These are phyloP conservation scores for Aspergillus viridinutans DNA, from an alignment of 2,329 filamentous ascomycete genomes.

Conservation along the genomic window DNA sequence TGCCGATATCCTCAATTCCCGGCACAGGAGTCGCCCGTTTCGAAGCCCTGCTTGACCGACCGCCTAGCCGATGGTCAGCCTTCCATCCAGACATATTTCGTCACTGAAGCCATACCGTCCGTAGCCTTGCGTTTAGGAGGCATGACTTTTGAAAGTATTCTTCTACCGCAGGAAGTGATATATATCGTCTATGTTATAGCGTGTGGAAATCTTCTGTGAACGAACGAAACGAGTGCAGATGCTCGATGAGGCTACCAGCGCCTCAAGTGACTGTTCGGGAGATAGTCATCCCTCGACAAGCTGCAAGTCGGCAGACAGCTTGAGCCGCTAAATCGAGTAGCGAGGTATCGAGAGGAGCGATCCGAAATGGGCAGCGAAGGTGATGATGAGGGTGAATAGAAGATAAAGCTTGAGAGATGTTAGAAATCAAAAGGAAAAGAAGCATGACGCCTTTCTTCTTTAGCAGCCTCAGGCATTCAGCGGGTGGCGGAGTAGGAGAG, in stretches of 20 bases:
- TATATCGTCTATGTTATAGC: slow-evolving; percentile 15
- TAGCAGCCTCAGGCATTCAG: slow-evolving; percentile 22
- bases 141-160: slow-evolving; percentile 45
- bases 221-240: slow-evolving; percentile 6
- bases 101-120: slow-evolving; percentile 41
- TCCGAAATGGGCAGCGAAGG: neutral
- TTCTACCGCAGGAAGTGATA: neutral
- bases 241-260: slow-evolving; percentile 18
- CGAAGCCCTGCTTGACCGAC: slow-evolving; percentile 43
- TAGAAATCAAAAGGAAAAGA: neutral
- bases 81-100: slow-evolving; percentile 15
- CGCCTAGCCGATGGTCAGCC: slow-evolving; percentile 38
- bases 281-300: slow-evolving; percentile 7
- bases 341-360: neutral
- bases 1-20: slow-evolving; percentile 43
- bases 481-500: neutral
- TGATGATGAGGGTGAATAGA: neutral
- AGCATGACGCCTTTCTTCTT: slow-evolving; percentile 4
- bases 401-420: neutral
- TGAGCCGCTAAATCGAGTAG: neutral
- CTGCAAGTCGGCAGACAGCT: slow-evolving; percentile 2
- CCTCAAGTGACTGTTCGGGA: slow-evolving; percentile 9
- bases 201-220: neutral
- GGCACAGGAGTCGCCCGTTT: slow-evolving; percentile 47
- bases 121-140: slow-evolving; percentile 67